These are phyloP conservation scores for Penstemon newberryi DNA, from an alignment of 257 asterid species.

Conservation along the genomic window DNA sequence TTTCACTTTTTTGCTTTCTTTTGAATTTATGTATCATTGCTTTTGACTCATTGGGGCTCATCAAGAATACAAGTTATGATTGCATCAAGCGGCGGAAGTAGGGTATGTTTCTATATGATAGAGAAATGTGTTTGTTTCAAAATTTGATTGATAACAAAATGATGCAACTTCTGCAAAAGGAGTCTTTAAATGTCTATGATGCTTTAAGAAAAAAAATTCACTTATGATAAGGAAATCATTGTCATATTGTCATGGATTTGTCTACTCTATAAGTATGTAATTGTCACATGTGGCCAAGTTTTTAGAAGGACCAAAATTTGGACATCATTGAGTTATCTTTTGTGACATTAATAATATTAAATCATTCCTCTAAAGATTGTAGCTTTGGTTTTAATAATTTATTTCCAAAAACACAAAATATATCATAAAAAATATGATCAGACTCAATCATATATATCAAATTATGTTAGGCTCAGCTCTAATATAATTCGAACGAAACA, in stretches of 20 bases:
- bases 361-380: too few species aligned
- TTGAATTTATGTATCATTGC: conserved; percentile 33
- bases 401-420: too few species aligned
- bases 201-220: conserved; percentile 4
- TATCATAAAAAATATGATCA: too few species aligned
- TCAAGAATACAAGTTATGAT: conserved; percentile 37
- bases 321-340: not conserved
- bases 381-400: too few species aligned
- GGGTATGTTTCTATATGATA: conserved; percentile 44
- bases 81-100: conserved; percentile 58
- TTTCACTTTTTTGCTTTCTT: conserved; percentile 18
- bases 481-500: too few species aligned
- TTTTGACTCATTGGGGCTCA: conserved; percentile 37
- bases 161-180: conserved; percentile 25
- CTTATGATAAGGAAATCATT: conserved; percentile 48
- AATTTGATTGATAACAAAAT: conserved; percentile 27
- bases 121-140: conserved; percentile 36
- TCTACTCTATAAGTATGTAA: not conserved
- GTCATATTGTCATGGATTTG: conserved; percentile 20
- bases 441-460: too few species aligned
- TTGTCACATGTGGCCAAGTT: too few species aligned
- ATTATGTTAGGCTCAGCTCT: too few species aligned
- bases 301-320: not conserved
- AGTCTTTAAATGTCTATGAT: conserved; percentile 6
- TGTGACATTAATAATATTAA: too few species aligned